Conservation (phyloP, 495 filamentous ascomycete species). For the Saxispiralis lemnorum region DNA sequence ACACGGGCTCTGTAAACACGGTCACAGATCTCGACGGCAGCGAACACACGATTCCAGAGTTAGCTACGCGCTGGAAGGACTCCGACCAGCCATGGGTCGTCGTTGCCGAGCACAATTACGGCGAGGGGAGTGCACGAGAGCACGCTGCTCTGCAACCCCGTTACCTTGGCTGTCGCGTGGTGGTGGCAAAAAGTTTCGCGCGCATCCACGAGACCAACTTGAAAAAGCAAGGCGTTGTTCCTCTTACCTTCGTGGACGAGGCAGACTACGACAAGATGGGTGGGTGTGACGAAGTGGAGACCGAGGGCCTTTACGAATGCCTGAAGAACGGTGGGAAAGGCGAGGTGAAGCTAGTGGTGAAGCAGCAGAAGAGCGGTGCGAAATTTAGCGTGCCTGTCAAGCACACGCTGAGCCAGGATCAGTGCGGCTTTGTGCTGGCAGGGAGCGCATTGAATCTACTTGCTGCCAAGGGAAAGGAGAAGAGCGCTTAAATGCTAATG, state of each 20-base stretch:
- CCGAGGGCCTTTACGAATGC: slow-evolving; percentile 67
- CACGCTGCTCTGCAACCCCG: slow-evolving; percentile 93
- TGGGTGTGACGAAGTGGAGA: slow-evolving; percentile 65
- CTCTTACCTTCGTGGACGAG: slow-evolving; percentile 70
- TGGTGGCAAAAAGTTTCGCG: slow-evolving; percentile 82
- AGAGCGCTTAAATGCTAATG: background rate
- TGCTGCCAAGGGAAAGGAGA: slow-evolving; percentile 37
- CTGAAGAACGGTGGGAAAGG: slow-evolving; percentile 52
- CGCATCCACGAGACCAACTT: slow-evolving; percentile 97
- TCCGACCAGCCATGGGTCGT: slow-evolving; percentile 66
- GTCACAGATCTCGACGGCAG: slow-evolving; percentile 61
- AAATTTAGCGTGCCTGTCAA: slow-evolving; percentile 42
- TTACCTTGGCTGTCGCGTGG: slow-evolving; percentile 74
- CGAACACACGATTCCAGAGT: slow-evolving; percentile 55
- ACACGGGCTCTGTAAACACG: slow-evolving; percentile 83
- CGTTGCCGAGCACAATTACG: slow-evolving; percentile 94
- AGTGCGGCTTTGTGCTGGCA: slow-evolving; percentile 77
- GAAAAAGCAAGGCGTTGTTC: slow-evolving; percentile 97
- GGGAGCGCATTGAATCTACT: slow-evolving; percentile 87
- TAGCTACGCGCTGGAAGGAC: slow-evolving; percentile 65
- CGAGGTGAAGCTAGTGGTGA: slow-evolving; percentile 48
- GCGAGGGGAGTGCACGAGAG: slow-evolving; percentile 84
- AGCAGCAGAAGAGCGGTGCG: slow-evolving; percentile 42
- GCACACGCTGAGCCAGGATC: slow-evolving; percentile 73
- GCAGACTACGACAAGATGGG: slow-evolving; percentile 70